phyloP scores from a whole-genome alignment of 2,329 filamentous ascomycete species.

The Cladosporium velox region DNA sequence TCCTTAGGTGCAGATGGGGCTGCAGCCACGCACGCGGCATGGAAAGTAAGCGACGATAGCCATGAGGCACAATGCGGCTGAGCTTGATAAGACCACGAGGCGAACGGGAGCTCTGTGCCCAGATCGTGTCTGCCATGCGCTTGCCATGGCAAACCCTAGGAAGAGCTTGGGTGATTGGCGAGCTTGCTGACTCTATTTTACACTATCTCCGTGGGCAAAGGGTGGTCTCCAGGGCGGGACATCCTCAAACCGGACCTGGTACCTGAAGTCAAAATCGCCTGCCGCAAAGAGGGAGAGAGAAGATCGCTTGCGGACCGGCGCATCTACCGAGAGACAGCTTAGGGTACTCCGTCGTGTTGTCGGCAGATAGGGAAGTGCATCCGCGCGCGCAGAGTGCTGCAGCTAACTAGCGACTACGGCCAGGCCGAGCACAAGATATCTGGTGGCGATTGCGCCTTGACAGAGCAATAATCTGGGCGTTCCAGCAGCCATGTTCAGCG shows the following conservation, averaged over 20 bases:
- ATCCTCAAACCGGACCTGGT: neutral
- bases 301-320: constrained; percentile 1
- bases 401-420: neutral
- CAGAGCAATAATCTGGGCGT: neutral
- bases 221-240: neutral
- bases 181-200: neutral
- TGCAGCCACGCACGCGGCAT: constrained; percentile 16
- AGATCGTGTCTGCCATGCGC: neutral
- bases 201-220: neutral
- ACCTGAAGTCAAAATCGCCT: neutral
- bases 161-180: neutral
- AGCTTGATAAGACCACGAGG: constrained; percentile 7
- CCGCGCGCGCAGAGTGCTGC: neutral
- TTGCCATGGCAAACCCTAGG: neutral
- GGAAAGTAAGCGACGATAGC: constrained; percentile 6
- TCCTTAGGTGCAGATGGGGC: neutral
- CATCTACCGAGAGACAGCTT: neutral
- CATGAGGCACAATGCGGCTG: neutral
- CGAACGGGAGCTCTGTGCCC: neutral
- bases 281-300: neutral
- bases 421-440: neutral
- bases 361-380: constrained; percentile 7
- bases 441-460: neutral
- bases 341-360: neutral
- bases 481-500: neutral